Percentiles rank a stretch among this genome's conserved stretches.
These are phyloP conservation scores for Nicotiana tabacum DNA, from an alignment of 257 asterid genomes.

Conservation along the genomic window DNA sequence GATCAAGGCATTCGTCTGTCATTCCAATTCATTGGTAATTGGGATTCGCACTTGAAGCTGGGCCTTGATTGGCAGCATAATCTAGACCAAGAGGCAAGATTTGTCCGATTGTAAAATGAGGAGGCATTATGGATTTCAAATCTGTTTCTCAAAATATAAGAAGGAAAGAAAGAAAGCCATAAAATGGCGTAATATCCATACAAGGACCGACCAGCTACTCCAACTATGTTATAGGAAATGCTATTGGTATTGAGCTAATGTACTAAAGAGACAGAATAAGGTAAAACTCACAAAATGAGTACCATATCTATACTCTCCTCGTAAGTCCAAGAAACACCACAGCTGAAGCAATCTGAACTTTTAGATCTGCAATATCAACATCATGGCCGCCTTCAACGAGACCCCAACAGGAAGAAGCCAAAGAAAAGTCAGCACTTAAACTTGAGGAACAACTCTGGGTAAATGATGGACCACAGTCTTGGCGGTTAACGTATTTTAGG, in stretches of 20 bases:
- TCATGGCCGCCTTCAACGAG: conserved; percentile 99
- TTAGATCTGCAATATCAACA: conserved; percentile 88
- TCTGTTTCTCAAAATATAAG: not conserved
- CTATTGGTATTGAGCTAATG: not conserved
- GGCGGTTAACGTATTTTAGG: not conserved
- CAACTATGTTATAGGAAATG: not conserved
- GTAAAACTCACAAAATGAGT: not conserved
- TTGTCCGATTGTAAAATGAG: too few species aligned
- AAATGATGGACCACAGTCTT: not conserved
- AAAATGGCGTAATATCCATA: not conserved
- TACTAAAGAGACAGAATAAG: not conserved
- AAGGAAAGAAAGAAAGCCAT: too few species aligned
- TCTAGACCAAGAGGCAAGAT: too few species aligned
- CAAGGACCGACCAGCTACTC: not conserved
- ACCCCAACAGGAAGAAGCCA: conserved; percentile 48
- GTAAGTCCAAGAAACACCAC: conserved; percentile 82
- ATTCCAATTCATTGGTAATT: too few species aligned
- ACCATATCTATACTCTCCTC: conserved; percentile 36
- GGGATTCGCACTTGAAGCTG: too few species aligned
- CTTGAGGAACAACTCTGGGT: not conserved
- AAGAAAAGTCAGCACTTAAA: not conserved
- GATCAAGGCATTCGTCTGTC: too few species aligned
- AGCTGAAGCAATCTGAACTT: conserved; percentile 77
- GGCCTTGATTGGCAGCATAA: too few species aligned
- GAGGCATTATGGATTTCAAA: not conserved